phyloP scores from a whole-genome alignment of 179 eudicot genomes.

The Dionaea muscipula region DNA sequence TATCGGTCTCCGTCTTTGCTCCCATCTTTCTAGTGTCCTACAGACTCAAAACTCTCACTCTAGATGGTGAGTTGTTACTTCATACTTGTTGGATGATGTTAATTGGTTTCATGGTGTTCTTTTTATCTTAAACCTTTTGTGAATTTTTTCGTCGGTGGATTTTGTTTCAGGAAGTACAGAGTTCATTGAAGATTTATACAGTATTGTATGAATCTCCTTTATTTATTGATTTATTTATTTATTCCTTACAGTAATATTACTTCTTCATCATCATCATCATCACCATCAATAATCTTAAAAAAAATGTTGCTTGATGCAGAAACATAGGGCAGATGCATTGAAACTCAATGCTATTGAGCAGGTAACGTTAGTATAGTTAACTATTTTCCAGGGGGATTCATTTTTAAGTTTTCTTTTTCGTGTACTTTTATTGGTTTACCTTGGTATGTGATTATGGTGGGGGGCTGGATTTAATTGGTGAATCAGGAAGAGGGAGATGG shows the following conservation, averaged over 20 bases:
- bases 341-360: conserved; percentile 37
- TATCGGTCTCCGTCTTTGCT: conserved; percentile 45
- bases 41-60: conserved; percentile 29
- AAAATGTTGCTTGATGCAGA: conserved; percentile 31
- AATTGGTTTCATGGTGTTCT: no score
- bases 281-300: no score
- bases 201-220: conserved; percentile 37
- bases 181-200: conserved; percentile 51
- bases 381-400: background rate
- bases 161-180: conserved; percentile 26
- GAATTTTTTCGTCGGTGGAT: no score
- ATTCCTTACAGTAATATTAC: background rate
- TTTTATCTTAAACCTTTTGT: no score
- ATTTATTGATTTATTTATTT: background rate
- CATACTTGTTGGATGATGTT: background rate
- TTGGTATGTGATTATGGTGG: no score
- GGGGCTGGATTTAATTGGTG: no score
- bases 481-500: conserved; percentile 32
- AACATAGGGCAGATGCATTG: conserved; percentile 41
- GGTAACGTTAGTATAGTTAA: conserved; percentile 22
- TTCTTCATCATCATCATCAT: no score
- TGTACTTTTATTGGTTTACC: no score
- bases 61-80: conserved; percentile 26
- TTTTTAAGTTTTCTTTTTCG: no score
- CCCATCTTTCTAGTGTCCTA: conserved; percentile 56